These are phyloP conservation scores for Talaromyces sp. DNA, from an alignment of 2,329 filamentous ascomycete species.

Conservation along the genomic window DNA sequence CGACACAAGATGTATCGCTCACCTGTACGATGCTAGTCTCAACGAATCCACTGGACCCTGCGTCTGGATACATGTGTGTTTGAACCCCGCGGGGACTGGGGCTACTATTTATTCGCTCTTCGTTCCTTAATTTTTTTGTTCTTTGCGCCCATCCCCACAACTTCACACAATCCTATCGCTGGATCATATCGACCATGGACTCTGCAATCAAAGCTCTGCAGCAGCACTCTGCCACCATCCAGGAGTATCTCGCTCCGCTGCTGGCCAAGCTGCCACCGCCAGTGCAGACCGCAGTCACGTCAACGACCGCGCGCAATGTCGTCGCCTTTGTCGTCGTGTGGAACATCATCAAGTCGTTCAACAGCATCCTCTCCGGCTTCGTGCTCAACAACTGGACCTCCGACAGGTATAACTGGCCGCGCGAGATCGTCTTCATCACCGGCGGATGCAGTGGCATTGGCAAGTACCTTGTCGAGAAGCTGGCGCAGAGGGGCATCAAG, in stretches of 20 bases:
- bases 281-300: constrained; percentile 21
- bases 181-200: not conserved
- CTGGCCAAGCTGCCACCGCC: constrained; percentile 22
- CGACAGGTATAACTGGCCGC: constrained; percentile 26
- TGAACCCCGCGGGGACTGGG: not conserved
- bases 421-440: constrained; percentile 32
- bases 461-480: constrained; percentile 29
- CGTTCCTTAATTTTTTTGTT: not conserved
- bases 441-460: constrained; percentile 36
- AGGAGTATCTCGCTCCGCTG: not conserved
- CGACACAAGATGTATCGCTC: not conserved
- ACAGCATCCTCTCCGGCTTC: constrained; percentile 18
- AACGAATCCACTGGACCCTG: not conserved
- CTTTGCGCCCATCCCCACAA: not conserved
- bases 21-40: not conserved
- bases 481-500: constrained; percentile 23
- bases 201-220: constrained; percentile 17
- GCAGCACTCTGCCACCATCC: constrained; percentile 9
- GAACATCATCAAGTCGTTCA: constrained; percentile 22
- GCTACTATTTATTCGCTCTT: not conserved
- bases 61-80: not conserved
- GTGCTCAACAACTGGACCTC: constrained; percentile 19
- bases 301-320: constrained; percentile 25
- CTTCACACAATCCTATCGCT: not conserved
- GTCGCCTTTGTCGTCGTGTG: constrained; percentile 19